A percentile compares a stretch with the other conserved stretches of the same genome.
These are phyloP conservation scores for Poa annua DNA, from an alignment of 176 grass and related monocot species.

Conservation along the genomic window DNA sequence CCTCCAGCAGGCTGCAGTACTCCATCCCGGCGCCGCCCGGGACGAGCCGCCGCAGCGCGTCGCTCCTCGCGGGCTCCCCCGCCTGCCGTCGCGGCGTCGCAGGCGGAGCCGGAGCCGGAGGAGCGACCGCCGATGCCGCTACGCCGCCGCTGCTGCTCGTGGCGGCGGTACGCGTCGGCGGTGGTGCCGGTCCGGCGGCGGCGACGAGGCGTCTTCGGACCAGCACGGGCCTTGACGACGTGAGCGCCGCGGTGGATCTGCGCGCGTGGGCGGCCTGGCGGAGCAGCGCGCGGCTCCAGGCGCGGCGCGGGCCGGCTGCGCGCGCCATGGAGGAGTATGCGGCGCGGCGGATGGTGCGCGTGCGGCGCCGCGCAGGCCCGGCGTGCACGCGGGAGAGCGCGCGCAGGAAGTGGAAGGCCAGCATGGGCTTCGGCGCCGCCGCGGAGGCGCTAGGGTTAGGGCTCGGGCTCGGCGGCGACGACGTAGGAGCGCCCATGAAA, in stretches of 20 bases:
- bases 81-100: conserved; percentile 6
- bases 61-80: conserved; percentile 55
- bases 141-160: not conserved
- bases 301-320: conserved; percentile 41
- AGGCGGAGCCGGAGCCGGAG: not conserved
- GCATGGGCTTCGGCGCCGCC: conserved; percentile 53
- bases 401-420: conserved; percentile 76
- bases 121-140: not conserved
- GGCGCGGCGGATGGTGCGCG: conserved; percentile 62
- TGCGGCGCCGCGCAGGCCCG: conserved; percentile 43
- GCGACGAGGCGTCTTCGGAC: conserved; percentile 41
- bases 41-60: conserved; percentile 65
- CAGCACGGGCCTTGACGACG: conserved; percentile 38
- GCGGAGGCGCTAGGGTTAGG: conserved; percentile 57
- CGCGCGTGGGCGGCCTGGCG: conserved; percentile 49
- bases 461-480: conserved; percentile 20
- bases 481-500: conserved; percentile 47
- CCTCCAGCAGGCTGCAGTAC: conserved; percentile 80
- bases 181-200: not conserved
- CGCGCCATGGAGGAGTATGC: conserved; percentile 81
- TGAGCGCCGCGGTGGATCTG: not conserved
- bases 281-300: conserved; percentile 70
- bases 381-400: conserved; percentile 64
- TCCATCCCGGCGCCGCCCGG: conserved; percentile 78
- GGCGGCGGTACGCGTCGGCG: not conserved